A percentile compares a stretch with the other conserved stretches of the same genome.
Evolutionary conservation across 352 stramenopile species (phyloP).

Genomic region (Saprolegnia parasitica): DNA sequence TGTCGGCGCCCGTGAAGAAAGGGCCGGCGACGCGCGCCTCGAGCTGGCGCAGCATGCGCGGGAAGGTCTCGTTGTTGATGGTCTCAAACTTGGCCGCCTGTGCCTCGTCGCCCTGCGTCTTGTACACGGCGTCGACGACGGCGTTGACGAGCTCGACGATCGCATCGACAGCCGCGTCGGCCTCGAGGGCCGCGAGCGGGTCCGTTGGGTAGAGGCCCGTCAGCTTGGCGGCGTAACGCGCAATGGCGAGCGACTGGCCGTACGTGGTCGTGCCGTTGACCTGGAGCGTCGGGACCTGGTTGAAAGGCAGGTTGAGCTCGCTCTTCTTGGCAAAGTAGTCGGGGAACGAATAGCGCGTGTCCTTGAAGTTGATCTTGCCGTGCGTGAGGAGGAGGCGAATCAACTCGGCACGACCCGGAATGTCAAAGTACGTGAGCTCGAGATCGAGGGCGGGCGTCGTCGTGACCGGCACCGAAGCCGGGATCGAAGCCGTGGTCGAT

Average conservation of each 20-base stretch:
- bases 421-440: too few species aligned
- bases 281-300: conserved; percentile 48
- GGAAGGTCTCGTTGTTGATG: conserved; percentile 37
- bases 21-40: conserved; percentile 44
- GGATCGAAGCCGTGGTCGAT: background rate
- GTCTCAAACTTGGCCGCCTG: conserved; percentile 35
- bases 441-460: too few species aligned
- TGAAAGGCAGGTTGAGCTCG: conserved; percentile 38
- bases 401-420: conserved; percentile 56
- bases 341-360: conserved; percentile 44
- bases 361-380: conserved; percentile 56
- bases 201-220: conserved; percentile 56
- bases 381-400: conserved; percentile 49
- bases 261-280: conserved; percentile 48
- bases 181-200: conserved; percentile 45
- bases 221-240: conserved; percentile 50
- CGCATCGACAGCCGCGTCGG: conserved; percentile 33
- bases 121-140: conserved; percentile 8
- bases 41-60: conserved; percentile 38
- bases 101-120: conserved; percentile 29
- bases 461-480: too few species aligned
- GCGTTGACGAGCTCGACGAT: background rate
- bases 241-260: conserved; percentile 55
- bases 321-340: conserved; percentile 52
- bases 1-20: conserved; percentile 49